Conservation (phyloP, 768 basidiomycete species). For the Tephrocybe sp. region DNA sequence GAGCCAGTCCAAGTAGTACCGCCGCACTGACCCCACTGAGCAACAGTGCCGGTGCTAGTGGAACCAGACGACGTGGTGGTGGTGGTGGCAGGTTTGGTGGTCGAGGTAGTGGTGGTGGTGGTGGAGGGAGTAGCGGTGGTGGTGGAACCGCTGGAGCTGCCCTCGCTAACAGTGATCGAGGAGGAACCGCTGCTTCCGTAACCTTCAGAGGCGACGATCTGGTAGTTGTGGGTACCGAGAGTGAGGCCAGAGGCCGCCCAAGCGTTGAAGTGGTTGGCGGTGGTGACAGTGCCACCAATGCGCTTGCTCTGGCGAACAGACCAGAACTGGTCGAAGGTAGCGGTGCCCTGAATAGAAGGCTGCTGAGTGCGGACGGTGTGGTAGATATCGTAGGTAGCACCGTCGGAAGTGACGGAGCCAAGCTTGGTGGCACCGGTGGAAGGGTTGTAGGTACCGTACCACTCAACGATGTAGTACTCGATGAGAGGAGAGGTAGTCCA, state of each 20-base stretch:
- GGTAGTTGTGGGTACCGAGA: slow-evolving; percentile 40
- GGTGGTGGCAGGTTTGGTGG: no score
- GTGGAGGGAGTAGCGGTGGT: background rate
- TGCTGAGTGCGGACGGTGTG: slow-evolving; percentile 34
- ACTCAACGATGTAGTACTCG: slow-evolving; percentile 48
- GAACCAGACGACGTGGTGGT: background rate
- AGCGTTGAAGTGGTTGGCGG: slow-evolving; percentile 41
- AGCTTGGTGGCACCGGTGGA: slow-evolving; percentile 26
- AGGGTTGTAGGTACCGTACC: slow-evolving; percentile 41
- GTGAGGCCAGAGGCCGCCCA: slow-evolving; percentile 37
- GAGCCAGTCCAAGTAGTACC: background rate
- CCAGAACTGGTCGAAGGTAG: slow-evolving; percentile 49
- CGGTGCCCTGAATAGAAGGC: slow-evolving; percentile 41
- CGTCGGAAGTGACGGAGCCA: slow-evolving; percentile 41
- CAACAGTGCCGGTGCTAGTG: background rate
- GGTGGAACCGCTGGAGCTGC: background rate
- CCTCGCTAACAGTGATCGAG: slow-evolving; percentile 10
- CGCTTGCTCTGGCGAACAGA: slow-evolving; percentile 37
- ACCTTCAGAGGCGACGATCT: slow-evolving; percentile 47
- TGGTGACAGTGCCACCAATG: slow-evolving; percentile 33
- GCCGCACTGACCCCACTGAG: background rate
- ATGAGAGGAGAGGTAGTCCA: slow-evolving; percentile 44
- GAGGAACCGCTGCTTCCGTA: slow-evolving; percentile 37
- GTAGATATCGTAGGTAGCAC: slow-evolving; percentile 42
- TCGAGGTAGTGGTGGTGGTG: no score